A percentile compares a stretch with the other conserved stretches of the same genome.
These are phyloP conservation scores for Prototheca wickerhamii DNA, from an alignment of 163 green algal genomes.

Conservation along the genomic window DNA sequence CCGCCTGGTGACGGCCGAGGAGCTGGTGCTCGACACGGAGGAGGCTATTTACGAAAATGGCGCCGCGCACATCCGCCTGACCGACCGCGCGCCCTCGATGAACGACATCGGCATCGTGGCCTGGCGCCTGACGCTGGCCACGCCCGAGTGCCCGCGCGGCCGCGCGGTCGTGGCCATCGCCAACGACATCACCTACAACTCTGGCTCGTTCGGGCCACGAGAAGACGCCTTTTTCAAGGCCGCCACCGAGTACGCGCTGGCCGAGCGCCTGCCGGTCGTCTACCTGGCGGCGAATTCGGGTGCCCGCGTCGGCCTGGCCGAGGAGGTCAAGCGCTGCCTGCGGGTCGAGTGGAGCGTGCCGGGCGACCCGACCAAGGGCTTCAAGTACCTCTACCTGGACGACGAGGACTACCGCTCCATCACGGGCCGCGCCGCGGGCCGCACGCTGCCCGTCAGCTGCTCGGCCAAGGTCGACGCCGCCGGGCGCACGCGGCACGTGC, in stretches of 20 bases:
- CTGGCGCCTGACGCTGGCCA: conserved; percentile 77
- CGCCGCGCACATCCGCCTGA: background rate
- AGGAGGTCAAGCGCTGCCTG: conserved; percentile 65
- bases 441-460: conserved; percentile 1
- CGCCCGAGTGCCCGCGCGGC: conserved; percentile 76
- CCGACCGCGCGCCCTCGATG: background rate
- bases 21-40: conserved; percentile 51
- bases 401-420: conserved; percentile 71
- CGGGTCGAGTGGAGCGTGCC: conserved; percentile 64
- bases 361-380: conserved; percentile 65
- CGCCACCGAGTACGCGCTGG: conserved; percentile 61
- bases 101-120: conserved; percentile 84
- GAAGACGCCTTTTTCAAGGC: conserved; percentile 90
- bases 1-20: conserved; percentile 58
- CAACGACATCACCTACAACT: conserved; percentile 92
- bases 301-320: conserved; percentile 78
- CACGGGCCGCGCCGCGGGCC: conserved; percentile 1
- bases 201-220: conserved; percentile 75
- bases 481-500: background rate
- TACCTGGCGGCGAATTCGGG: conserved; percentile 95
- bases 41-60: background rate
- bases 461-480: background rate
- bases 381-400: conserved; percentile 87
- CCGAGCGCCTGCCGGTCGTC: conserved; percentile 74
- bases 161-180: conserved; percentile 76